Base-by-base conservation (phyloP, 805 yeast genomes). In the Ogataea parapolymorpha region DNA sequence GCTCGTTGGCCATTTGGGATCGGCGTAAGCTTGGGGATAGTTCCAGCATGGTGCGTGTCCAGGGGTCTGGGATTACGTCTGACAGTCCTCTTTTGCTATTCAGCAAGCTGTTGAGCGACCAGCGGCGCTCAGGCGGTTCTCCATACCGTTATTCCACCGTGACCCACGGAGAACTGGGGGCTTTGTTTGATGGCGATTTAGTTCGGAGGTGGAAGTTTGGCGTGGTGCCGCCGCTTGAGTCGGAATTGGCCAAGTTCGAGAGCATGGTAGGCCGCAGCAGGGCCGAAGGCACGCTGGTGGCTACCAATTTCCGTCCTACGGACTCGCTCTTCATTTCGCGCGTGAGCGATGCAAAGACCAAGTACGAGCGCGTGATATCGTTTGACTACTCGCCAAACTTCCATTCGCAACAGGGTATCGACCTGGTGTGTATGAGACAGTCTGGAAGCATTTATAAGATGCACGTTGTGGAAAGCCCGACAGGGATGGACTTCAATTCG, bases 391-490 rank as follows among this genome's bases (percentile, higher is more conserved):
- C 81, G n/a, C 79, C 82, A 1, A 79, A 75, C 42, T 45, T 63
- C 3, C 41, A 55, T 5, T 66, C 77, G 2, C 63, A 59, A n/a
- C 72, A 80, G 16, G 74, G 78, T 1, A 74, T 85, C 7, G 79
- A 82, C 51, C 71, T 86, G 42, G 79, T 90, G 22, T 89, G 97
- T 61, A 83, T 90, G 84, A 70, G 96, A 49, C 95, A 87, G 54
- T 85, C 95, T 1, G 97, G 97, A 3, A 82, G 86, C 39, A 80
- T 89, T 0, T 89, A 85, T 61, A 71, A 83, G 43, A 85, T 85
- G 90, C 75, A 82, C 0, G 85, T 82, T 0, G 63, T 69, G 1
- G 91, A 85, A 56, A 75, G 84, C 36, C 80, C 80, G 24, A 78
- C 79, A 26, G 70, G 80, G 7, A 58, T 84, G 7, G 69, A 67